Evolutionary conservation across 2,329 filamentous ascomycete genomes (phyloP).

Genomic region (Pleoardoris graminearum): DNA sequence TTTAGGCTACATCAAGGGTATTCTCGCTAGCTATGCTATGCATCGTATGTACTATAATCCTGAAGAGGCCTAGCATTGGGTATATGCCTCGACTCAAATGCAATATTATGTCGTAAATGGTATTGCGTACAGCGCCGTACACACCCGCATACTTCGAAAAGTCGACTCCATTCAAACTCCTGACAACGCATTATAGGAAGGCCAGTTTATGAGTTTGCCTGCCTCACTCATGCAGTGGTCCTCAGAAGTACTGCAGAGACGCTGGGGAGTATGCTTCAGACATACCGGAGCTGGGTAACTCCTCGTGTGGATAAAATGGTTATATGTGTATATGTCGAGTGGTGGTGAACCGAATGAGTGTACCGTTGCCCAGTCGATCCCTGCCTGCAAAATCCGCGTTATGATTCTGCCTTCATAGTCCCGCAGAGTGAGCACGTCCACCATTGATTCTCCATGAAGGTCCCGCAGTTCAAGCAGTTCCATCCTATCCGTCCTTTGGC

Average conservation of each 20-base stretch:
- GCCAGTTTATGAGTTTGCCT: too few species aligned
- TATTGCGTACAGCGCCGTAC: too few species aligned
- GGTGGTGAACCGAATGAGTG: neutral
- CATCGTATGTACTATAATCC: neutral
- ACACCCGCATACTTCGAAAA: too few species aligned
- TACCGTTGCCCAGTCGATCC: neutral
- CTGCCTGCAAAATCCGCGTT: neutral
- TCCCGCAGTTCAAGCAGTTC: slow-evolving; percentile 61
- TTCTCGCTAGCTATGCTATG: slow-evolving; percentile 1
- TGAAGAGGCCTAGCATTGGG: neutral
- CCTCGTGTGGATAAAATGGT: neutral
- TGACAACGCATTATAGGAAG: too few species aligned
- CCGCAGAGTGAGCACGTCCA: slow-evolving; percentile 67
- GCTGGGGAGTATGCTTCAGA: too few species aligned
- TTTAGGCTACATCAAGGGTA: neutral
- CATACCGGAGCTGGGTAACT: neutral
- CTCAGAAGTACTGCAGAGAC: too few species aligned
- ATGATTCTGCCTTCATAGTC: slow-evolving; percentile 56
- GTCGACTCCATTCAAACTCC: too few species aligned
- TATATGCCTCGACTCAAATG: neutral
- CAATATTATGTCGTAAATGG: neutral
- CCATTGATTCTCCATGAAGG: slow-evolving; percentile 67
- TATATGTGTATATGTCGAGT: too few species aligned
- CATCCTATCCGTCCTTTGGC: slow-evolving; percentile 59
- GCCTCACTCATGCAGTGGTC: too few species aligned